Evolutionary conservation across 305 asterid genomes (phyloP).

Genomic region (Fraxinus floribunda): DNA sequence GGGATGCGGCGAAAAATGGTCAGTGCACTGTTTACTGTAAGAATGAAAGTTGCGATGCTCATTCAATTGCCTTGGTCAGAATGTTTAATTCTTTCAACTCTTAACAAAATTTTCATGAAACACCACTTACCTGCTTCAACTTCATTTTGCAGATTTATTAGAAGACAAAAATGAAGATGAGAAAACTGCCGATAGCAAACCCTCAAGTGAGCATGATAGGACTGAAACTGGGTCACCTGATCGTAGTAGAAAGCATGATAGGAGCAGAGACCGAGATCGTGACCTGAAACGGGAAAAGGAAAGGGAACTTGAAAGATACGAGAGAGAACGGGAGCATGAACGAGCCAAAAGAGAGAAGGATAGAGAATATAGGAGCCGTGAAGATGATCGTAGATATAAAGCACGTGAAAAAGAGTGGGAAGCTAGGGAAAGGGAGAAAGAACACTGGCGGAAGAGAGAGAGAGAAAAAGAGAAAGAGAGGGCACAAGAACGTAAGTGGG

Average conservation of each 20-base stretch:
- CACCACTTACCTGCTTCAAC: slow-evolving; percentile 24
- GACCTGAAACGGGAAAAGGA: slow-evolving; percentile 78
- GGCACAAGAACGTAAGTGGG: slow-evolving; percentile 86
- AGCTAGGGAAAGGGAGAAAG: slow-evolving; percentile 86
- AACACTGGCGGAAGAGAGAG: slow-evolving; percentile 86
- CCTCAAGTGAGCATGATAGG: slow-evolving; percentile 61
- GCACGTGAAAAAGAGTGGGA: slow-evolving; percentile 97
- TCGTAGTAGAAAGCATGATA: slow-evolving; percentile 70
- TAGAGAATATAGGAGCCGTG: slow-evolving; percentile 83
- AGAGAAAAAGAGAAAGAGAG: slow-evolving; percentile 86
- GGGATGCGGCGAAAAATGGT: slow-evolving; percentile 52
- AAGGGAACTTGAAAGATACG: slow-evolving; percentile 88
- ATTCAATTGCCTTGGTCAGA: neutral
- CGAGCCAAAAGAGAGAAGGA: slow-evolving; percentile 96
- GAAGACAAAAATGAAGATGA: slow-evolving; percentile 74
- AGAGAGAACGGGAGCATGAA: slow-evolving; percentile 92
- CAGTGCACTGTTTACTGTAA: slow-evolving; percentile 22
- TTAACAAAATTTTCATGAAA: slow-evolving; percentile 6
- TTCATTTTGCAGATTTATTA: slow-evolving; percentile 40
- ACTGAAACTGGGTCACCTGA: slow-evolving; percentile 78
- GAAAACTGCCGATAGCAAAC: slow-evolving; percentile 68
- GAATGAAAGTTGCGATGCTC: neutral
- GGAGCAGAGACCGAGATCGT: slow-evolving; percentile 77
- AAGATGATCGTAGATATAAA: slow-evolving; percentile 92
- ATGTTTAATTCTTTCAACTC: neutral